Evolutionary conservation across 441 rosid species (phyloP).

Genomic region (Populus hybrid): DNA sequence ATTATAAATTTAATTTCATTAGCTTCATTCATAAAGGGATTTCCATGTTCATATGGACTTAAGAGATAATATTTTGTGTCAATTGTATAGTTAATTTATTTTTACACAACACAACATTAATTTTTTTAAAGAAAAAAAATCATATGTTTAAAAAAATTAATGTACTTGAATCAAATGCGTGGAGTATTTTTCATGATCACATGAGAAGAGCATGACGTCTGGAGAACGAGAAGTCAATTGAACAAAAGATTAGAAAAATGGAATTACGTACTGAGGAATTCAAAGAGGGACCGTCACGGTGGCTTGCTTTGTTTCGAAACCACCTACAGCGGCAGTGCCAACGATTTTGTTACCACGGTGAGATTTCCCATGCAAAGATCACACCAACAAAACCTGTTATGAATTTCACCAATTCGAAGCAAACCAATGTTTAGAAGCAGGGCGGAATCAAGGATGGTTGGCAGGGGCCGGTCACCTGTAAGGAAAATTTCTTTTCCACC

Average conservation of each 20-base stretch:
- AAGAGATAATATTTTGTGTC: no score
- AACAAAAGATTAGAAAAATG: background rate
- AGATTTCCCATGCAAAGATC: slow-evolving; percentile 15
- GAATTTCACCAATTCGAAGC: background rate
- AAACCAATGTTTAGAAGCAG: background rate
- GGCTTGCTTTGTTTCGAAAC: slow-evolving; percentile 7
- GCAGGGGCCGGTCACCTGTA: no score
- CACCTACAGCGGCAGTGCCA: slow-evolving; percentile 25
- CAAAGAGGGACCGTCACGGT: background rate
- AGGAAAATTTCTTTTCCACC: no score
- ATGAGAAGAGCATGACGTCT: background rate
- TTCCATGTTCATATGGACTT: no score
- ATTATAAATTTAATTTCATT: background rate
- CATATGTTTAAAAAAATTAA: background rate
- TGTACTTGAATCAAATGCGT: background rate
- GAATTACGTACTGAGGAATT: background rate
- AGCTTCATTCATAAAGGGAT: no score
- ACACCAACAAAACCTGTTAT: slow-evolving; percentile 17
- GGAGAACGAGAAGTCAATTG: background rate
- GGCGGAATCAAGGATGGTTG: no score
- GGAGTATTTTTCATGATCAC: background rate
- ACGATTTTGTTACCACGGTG: slow-evolving; percentile 10
- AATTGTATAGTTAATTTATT: no score
- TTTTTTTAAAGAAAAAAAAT: background rate
- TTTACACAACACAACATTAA: no score